Base-by-base conservation (phyloP, 1,284 basidiomycete genomes). In the Malassezia pachydermatis region DNA sequence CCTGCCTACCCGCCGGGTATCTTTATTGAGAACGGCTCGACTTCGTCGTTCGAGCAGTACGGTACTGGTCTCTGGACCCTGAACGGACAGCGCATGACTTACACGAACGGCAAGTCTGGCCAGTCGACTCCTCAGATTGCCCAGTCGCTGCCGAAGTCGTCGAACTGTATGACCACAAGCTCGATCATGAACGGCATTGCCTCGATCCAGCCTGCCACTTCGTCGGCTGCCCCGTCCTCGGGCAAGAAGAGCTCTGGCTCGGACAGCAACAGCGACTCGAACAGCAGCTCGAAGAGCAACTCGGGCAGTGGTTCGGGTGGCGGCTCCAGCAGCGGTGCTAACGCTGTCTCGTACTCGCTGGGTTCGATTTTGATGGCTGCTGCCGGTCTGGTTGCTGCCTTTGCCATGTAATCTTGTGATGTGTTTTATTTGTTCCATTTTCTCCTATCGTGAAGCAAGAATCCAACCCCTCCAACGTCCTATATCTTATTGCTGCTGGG, bases 1-100 rank as follows among this genome's bases (percentile, higher is more conserved):
- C 48, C 65, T 30, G 68, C 68, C 23, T 71, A 67, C 59, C 70
- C 70, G 4, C 70, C 70, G 14, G 70, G 70, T 48, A 41, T 67
- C 27, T 71, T 60, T 53, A 39, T 59, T 33, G 54, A 42, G 41
- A 48, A 59, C 45, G 65, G 65, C 42, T 37, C 42, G 28, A 69
- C 67, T 19, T 66, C 64, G 22, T 61, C 66, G 5, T 69, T 69
- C 51, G 57, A 62, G 29, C 67, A 70, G 55, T 69, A 56, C 59
- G 64, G 50, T 46, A 63, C 60, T 17, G 62, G 62, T 29, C 32
- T 55, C 23, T 66, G 60, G 53, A 42, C 51, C 7, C 17, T 41
- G 38, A 33, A 52, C 33, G 66, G 66, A 24, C 29, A 44, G 24
- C 45, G 48, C 6, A 55, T 59, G 47, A 57, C 60, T 14, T 70